phyloP scores from a whole-genome alignment of 352 stramenopile genomes.

The Pythium insidiosum region DNA sequence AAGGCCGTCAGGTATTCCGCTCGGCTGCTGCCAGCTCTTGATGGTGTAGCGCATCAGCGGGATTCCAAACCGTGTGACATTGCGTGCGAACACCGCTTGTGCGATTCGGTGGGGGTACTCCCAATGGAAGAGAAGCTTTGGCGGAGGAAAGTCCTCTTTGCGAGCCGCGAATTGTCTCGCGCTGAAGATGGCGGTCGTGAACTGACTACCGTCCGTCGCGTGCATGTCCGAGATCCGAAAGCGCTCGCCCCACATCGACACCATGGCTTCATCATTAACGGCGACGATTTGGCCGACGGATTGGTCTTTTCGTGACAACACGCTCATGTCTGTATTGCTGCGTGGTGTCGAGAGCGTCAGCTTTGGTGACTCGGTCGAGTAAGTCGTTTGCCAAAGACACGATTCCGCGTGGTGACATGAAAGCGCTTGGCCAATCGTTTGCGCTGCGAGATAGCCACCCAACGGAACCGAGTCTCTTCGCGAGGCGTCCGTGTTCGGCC shows the following conservation, averaged over 20 bases:
- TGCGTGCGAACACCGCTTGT: constrained; percentile 25
- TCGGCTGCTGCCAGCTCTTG: constrained; percentile 25
- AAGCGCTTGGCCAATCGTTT: constrained; percentile 17
- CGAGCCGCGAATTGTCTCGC: constrained; percentile 7
- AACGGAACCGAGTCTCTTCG: too few relatives aligned
- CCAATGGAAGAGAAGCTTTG: constrained; percentile 52
- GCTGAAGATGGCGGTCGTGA: constrained; percentile 32
- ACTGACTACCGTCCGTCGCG: constrained; percentile 49
- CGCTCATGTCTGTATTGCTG: constrained; percentile 7
- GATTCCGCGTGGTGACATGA: neutral
- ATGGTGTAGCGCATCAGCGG: constrained; percentile 38
- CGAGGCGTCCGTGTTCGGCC: too few relatives aligned
- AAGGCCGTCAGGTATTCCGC: constrained; percentile 26
- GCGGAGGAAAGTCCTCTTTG: constrained; percentile 21
- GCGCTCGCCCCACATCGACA: constrained; percentile 21
- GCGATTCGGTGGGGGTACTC: constrained; percentile 28
- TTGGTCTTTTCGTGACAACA: constrained; percentile 25
- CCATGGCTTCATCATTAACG: constrained; percentile 20
- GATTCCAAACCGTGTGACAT: constrained; percentile 44
- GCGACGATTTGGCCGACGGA: constrained; percentile 31
- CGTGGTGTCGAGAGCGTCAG: constrained; percentile 21
- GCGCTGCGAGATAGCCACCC: constrained; percentile 10
- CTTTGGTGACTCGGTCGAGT: neutral
- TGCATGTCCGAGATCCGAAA: constrained; percentile 17
- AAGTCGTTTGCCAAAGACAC: constrained; percentile 12